Conservation (phyloP, 1,139 yeast genomes). For the Yamadazyma sp. region DNA sequence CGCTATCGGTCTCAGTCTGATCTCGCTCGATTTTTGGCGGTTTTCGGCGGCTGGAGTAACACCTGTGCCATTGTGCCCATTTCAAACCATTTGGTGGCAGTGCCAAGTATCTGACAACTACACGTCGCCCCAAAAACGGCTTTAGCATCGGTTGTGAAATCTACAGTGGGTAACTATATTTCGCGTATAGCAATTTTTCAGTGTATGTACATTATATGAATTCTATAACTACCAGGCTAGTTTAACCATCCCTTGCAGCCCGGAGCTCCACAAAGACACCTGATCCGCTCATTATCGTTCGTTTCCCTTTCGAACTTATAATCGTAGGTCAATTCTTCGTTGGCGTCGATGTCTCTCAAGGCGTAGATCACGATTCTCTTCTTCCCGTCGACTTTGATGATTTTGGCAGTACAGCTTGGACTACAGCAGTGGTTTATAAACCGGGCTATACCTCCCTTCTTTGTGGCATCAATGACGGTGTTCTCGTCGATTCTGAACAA, state of each 20-base stretch:
- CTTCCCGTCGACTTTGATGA: conserved; percentile 90
- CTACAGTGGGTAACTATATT: background rate
- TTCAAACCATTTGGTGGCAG: too few species aligned
- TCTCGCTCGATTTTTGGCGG: background rate
- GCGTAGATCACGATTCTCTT: conserved; percentile 96
- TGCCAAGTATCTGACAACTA: background rate
- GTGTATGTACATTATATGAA: conserved; percentile 1
- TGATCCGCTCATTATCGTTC: conserved; percentile 85
- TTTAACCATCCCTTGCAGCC: conserved; percentile 92
- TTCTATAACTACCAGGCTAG: background rate
- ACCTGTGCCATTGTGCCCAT: background rate
- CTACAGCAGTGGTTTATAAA: conserved; percentile 96
- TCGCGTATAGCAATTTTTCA: background rate
- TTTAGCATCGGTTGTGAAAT: background rate
- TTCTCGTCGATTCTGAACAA: conserved; percentile 90
- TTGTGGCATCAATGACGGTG: conserved; percentile 95
- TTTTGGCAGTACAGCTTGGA: conserved; percentile 96
- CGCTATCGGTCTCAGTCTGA: background rate
- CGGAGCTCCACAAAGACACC: conserved; percentile 92
- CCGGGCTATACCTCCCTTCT: conserved; percentile 94
- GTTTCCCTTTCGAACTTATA: conserved; percentile 92
- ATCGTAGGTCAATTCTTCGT: conserved; percentile 93
- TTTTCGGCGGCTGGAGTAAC: background rate
- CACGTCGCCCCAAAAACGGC: background rate
- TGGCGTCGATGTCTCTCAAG: conserved; percentile 79